phyloP scores from a whole-genome alignment of 148 eudicot genomes.

The Nepenthes mirabilis region DNA sequence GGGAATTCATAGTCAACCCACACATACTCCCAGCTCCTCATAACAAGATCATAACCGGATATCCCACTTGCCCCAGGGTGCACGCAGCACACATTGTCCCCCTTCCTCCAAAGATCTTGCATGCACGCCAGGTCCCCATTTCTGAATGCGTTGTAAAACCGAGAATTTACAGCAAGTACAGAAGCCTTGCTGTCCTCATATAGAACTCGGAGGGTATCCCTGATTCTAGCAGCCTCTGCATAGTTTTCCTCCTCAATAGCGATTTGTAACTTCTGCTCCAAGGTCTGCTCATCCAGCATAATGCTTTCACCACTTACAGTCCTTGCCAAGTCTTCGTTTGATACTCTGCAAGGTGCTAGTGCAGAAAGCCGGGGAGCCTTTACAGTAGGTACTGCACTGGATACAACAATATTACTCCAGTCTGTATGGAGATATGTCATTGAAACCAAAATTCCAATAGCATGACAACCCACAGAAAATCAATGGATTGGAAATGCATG shows the following conservation, averaged over 20 bases:
- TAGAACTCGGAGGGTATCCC: constrained; percentile 63
- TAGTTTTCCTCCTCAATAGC: constrained; percentile 86
- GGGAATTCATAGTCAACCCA: constrained; percentile 94
- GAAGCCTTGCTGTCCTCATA: constrained; percentile 81
- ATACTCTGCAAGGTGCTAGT: constrained; percentile 44
- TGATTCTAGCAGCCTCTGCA: constrained; percentile 76
- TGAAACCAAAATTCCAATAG: not conserved
- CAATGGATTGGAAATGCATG: not conserved
- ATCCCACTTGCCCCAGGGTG: constrained; percentile 97
- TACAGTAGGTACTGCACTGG: constrained; percentile 46
- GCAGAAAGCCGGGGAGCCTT: constrained; percentile 18
- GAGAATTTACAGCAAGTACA: constrained; percentile 62
- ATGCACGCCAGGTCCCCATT: constrained; percentile 70
- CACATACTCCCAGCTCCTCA: constrained; percentile 98
- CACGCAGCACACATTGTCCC: constrained; percentile 75
- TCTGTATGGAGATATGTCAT: not conserved
- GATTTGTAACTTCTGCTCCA: constrained; percentile 53
- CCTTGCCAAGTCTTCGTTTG: constrained; percentile 51
- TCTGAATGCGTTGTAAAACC: constrained; percentile 82
- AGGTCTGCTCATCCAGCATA: constrained; percentile 44
- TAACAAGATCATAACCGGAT: constrained; percentile 76
- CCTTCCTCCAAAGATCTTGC: constrained; percentile 81
- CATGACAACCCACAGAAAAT: too few species aligned
- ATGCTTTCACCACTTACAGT: constrained; percentile 66
- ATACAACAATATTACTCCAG: constrained; percentile 23